These are phyloP conservation scores for Mariannaea sp. DNA, from an alignment of 2,329 filamentous ascomycete species.

Conservation along the genomic window DNA sequence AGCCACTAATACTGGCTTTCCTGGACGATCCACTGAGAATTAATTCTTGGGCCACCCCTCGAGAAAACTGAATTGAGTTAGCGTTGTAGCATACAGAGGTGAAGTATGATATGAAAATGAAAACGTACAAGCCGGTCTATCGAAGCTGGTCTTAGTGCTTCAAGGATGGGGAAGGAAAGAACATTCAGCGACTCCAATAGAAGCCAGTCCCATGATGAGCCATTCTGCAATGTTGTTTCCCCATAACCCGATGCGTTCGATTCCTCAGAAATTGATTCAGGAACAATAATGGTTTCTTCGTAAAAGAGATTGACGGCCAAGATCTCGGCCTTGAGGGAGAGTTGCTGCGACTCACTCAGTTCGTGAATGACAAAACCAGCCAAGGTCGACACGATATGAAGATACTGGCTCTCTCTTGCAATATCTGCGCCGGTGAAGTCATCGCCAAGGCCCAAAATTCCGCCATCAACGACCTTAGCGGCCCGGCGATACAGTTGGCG, in stretches of 20 bases:
- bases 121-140: slow-evolving; percentile 44
- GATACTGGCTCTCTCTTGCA: slow-evolving; percentile 42
- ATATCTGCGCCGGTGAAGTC: slow-evolving; percentile 39
- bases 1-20: slow-evolving; percentile 5
- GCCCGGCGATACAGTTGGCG: slow-evolving; percentile 49
- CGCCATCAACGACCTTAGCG: slow-evolving; percentile 37
- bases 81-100: no score
- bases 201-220: slow-evolving; percentile 43
- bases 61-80: slow-evolving; percentile 43
- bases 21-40: slow-evolving; percentile 37
- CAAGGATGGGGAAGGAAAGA: slow-evolving; percentile 47
- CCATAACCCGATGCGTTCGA: not conserved
- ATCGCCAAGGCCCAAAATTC: slow-evolving; percentile 40
- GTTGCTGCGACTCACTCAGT: slow-evolving; percentile 45
- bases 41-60: slow-evolving; percentile 44
- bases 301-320: slow-evolving; percentile 47
- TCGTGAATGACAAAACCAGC: slow-evolving; percentile 46
- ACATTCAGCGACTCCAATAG: slow-evolving; percentile 39
- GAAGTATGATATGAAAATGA: not conserved
- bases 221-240: slow-evolving; percentile 14
- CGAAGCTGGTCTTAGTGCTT: slow-evolving; percentile 42
- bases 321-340: slow-evolving; percentile 38
- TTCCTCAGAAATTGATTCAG: slow-evolving; percentile 15
- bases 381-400: slow-evolving; percentile 44
- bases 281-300: slow-evolving; percentile 35